Evolutionary conservation across 805 yeast genomes (phyloP).

Genomic region (Metschnikowia shivogae): DNA sequence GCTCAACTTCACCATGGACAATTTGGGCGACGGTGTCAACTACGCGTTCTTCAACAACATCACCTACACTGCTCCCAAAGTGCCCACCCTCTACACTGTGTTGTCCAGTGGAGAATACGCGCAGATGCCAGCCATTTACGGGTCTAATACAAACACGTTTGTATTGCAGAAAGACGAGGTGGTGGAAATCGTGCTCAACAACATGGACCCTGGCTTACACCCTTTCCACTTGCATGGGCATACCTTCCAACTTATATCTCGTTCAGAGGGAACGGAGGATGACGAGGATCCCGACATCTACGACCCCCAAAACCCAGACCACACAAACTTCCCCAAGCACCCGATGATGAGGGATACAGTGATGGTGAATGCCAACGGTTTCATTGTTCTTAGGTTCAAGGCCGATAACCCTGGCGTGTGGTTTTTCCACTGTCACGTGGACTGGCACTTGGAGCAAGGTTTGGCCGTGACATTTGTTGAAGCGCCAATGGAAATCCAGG

Average conservation of each 20-base stretch:
- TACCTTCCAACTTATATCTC: constrained; percentile 56
- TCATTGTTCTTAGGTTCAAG: constrained; percentile 63
- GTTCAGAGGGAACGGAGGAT: constrained; percentile 49
- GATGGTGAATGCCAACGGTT: constrained; percentile 62
- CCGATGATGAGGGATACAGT: constrained; percentile 73
- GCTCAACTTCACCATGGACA: constrained; percentile 60
- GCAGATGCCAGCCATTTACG: constrained; percentile 60
- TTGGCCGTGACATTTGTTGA: constrained; percentile 68
- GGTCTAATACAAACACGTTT: constrained; percentile 62
- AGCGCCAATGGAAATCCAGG: constrained; percentile 55
- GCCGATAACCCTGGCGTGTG: constrained; percentile 92
- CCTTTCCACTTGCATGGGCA: constrained; percentile 81
- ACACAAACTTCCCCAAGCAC: constrained; percentile 46
- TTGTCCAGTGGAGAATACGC: constrained; percentile 57
- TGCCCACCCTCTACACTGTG: constrained; percentile 66
- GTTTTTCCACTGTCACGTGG: constrained; percentile 91
- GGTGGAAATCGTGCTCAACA: constrained; percentile 74
- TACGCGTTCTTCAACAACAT: constrained; percentile 73
- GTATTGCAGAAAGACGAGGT: constrained; percentile 58
- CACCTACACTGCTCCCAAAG: constrained; percentile 61
- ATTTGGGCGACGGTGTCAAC: constrained; percentile 67
- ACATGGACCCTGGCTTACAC: constrained; percentile 74
- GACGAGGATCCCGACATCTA: constrained; percentile 50
- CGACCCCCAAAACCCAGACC: constrained; percentile 39
- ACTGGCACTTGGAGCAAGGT: constrained; percentile 83